Evolutionary conservation across 768 basidiomycete genomes (phyloP), one percentile per base, ranked within the genome.

Genomic region (Boletellus ananiceps): DNA sequence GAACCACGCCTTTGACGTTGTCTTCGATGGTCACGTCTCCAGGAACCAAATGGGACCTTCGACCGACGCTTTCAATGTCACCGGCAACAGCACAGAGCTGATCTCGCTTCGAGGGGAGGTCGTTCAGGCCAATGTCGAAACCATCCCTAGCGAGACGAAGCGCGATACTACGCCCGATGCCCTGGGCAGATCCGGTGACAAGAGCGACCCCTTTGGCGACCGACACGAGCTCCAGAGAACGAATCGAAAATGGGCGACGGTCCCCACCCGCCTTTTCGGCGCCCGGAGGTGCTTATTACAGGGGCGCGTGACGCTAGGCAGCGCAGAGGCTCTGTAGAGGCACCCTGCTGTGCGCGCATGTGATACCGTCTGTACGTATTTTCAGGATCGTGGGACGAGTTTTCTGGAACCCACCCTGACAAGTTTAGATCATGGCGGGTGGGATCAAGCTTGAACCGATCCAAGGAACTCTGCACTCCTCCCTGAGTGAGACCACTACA

Each of bases 21-120:
- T 54, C 55, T 45, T 80, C 78, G 2, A 57, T 38, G 12, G 65
- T 57, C 2, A 81, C 73, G 49, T 80, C 76, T 4, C 64, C 75
- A 9, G 65, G 45, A 1, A 70, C 60, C 19, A 57, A 34, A 6
- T 57, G 38, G 4, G 64, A 54, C 38, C 54, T 58, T 29, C 54
- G 57, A 8, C 73, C 74, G 6, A 50, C 49, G 11, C 57, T 56
- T 4, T 50, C 52, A 11, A 75, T 64, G 21, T 72, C 65, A 0
- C 50, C 14, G 0, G 59, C 58, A 2, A 72, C 54, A 14, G 53
- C 44, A 12, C 62, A 57, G 0, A 79, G 59, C 15, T 61, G 47
- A 6, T 60, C 56, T 2, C 42, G 51, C 38, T 68, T 66, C 0
- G 60, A 52, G 0, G 64, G 53, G 8, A 70, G 12, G 19, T 71